Percentiles rank a stretch among this genome's conserved stretches.
Evolutionary conservation across 345 rosid genomes (phyloP).

Genomic region (Punica granatum): DNA sequence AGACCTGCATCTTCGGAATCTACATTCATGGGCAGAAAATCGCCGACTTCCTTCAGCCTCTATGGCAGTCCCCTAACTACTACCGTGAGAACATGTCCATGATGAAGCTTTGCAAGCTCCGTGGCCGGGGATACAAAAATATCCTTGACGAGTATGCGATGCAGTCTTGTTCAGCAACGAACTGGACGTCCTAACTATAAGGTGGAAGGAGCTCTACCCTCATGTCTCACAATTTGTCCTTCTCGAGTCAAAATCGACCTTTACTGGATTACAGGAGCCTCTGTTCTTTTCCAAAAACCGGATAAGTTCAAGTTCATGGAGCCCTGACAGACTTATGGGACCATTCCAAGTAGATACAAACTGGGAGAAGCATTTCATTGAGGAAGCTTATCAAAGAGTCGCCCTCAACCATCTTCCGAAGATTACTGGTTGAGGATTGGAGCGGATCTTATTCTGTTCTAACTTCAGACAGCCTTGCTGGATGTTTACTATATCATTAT

Average conservation of each 20-base stretch:
- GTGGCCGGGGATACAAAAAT: constrained; percentile 6
- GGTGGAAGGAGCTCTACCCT: constrained; percentile 16
- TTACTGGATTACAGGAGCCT: constrained; percentile 59
- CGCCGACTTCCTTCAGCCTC: constrained; percentile 9
- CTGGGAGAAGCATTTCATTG: constrained; percentile 11
- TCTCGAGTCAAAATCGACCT: constrained; percentile 74
- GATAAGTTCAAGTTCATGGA: constrained; percentile 61
- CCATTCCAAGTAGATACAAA: constrained; percentile 15
- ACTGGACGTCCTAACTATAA: constrained; percentile 8
- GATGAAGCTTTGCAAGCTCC: constrained; percentile 13
- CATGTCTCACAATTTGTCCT: constrained; percentile 11
- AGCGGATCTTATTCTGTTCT: not conserved
- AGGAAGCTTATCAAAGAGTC: constrained; percentile 13
- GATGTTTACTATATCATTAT: not conserved
- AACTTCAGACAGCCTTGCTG: constrained; percentile 1
- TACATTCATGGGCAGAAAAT: constrained; percentile 14
- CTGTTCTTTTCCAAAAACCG: constrained; percentile 50
- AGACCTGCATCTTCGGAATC: constrained; percentile 9
- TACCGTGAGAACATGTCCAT: constrained; percentile 11
- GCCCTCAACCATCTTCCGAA: constrained; percentile 8
- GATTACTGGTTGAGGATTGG: constrained; percentile 1
- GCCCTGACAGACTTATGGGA: constrained; percentile 72
- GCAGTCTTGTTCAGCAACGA: constrained; percentile 12
- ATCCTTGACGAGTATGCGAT: constrained; percentile 9
- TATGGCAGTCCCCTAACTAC: constrained; percentile 15